Conservation (phyloP, 2,329 filamentous ascomycete species). For the Colletotrichum limetticola region DNA sequence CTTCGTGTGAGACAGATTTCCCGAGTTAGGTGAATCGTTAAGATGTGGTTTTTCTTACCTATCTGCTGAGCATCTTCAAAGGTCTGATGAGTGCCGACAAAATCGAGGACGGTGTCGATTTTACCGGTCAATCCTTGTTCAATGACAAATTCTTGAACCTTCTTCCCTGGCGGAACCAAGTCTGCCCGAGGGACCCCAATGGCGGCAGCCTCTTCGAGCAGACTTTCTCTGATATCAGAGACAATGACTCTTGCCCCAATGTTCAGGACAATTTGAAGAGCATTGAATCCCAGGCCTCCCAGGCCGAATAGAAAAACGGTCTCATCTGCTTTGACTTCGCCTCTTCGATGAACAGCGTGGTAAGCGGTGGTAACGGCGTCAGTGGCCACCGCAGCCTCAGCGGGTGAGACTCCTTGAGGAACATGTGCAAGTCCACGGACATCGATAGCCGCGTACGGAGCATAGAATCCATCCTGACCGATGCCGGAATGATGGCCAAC, state of each 20-base stretch:
- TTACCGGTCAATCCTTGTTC: conserved; percentile 37
- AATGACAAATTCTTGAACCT: conserved; percentile 42
- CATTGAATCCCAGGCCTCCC: conserved; percentile 54
- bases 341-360: conserved; percentile 50
- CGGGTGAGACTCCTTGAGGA: conserved; percentile 39
- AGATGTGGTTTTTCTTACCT: conserved; percentile 36
- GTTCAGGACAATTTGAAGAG: conserved; percentile 47
- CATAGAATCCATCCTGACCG: conserved; percentile 55
- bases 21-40: neutral
- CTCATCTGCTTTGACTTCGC: conserved; percentile 46
- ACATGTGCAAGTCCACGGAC: conserved; percentile 37
- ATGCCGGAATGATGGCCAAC: conserved; percentile 53
- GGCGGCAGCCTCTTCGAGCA: conserved; percentile 35
- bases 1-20: neutral
- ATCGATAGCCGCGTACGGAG: conserved; percentile 49
- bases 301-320: conserved; percentile 53
- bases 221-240: conserved; percentile 34
- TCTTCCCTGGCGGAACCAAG: conserved; percentile 43
- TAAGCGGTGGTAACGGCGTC: conserved; percentile 54
- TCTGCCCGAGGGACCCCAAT: conserved; percentile 45
- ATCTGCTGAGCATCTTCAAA: conserved; percentile 49
- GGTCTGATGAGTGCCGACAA: conserved; percentile 48
- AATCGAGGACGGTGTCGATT: conserved; percentile 45
- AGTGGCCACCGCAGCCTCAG: conserved; percentile 50
- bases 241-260: conserved; percentile 65